These are phyloP conservation scores for Artemisia annua DNA, from an alignment of 129 eudicot species.

Conservation along the genomic window DNA sequence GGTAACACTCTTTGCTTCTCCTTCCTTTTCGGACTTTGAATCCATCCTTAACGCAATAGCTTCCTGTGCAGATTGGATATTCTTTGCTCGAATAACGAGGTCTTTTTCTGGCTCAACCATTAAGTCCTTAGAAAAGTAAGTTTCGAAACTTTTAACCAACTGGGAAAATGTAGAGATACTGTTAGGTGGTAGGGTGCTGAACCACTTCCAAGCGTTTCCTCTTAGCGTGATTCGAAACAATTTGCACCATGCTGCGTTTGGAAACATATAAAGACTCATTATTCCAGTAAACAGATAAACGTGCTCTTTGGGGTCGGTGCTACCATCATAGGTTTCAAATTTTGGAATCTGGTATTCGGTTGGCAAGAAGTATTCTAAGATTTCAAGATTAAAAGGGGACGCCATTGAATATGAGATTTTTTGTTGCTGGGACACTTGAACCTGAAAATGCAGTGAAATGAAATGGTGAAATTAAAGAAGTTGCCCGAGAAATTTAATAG, in stretches of 20 bases:
- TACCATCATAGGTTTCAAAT: not conserved
- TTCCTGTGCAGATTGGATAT: no score
- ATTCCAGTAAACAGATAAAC: not conserved
- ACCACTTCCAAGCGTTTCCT: slow-evolving; percentile 7
- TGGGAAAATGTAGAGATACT: not conserved
- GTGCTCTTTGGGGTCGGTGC: not conserved
- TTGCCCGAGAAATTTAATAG: no score
- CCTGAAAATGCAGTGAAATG: no score
- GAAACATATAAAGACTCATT: not conserved
- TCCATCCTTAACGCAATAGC: no score
- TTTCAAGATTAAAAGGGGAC: not conserved
- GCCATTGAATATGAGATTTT: no score
- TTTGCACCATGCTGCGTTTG: not conserved
- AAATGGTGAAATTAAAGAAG: no score
- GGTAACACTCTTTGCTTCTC: no score
- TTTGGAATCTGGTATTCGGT: not conserved
- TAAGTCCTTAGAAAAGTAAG: no score
- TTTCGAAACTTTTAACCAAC: not conserved
- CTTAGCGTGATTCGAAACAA: not conserved
- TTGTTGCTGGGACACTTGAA: no score
- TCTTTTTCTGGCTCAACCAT: no score
- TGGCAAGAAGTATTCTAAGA: not conserved
- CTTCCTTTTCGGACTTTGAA: no score
- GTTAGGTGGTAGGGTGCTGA: slow-evolving; percentile 6
- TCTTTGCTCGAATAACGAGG: no score